phyloP scores from a whole-genome alignment of 2,329 filamentous ascomycete genomes.

The Pseudogymnoascus sp. region DNA sequence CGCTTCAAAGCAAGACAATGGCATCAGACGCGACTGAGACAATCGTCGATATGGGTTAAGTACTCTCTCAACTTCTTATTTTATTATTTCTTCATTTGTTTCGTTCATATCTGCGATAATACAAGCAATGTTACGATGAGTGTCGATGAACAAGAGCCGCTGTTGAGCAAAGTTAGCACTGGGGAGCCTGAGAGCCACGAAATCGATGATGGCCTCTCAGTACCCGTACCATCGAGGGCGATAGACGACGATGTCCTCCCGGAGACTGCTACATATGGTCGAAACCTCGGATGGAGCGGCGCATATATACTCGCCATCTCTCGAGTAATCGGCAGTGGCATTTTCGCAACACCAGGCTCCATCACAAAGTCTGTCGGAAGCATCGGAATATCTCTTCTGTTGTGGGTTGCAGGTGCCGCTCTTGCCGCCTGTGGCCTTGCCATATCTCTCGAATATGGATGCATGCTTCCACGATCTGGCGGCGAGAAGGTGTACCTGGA shows the following conservation, averaged over 20 bases:
- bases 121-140: neutral
- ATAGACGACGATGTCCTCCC: neutral
- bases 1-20: neutral
- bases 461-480: constrained; percentile 39
- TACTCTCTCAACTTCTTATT: neutral
- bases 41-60: neutral
- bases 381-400: constrained; percentile 45
- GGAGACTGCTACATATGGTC: constrained; percentile 3
- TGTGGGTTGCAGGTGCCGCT: constrained; percentile 46
- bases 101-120: neutral
- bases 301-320: constrained; percentile 26
- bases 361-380: constrained; percentile 62
- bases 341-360: constrained; percentile 46
- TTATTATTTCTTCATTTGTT: neutral
- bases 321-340: constrained; percentile 24
- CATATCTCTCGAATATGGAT: constrained; percentile 41
- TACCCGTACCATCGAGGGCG: neutral
- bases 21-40: neutral
- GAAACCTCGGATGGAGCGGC: constrained; percentile 22
- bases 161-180: constrained; percentile 3
- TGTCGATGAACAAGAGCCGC: neutral
- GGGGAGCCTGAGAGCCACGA: neutral
- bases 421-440: constrained; percentile 38
- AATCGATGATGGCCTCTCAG: neutral
- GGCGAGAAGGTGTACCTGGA: constrained; percentile 49